phyloP scores from a whole-genome alignment of 2,329 filamentous ascomycete genomes.

The Chaetomium globosum region DNA sequence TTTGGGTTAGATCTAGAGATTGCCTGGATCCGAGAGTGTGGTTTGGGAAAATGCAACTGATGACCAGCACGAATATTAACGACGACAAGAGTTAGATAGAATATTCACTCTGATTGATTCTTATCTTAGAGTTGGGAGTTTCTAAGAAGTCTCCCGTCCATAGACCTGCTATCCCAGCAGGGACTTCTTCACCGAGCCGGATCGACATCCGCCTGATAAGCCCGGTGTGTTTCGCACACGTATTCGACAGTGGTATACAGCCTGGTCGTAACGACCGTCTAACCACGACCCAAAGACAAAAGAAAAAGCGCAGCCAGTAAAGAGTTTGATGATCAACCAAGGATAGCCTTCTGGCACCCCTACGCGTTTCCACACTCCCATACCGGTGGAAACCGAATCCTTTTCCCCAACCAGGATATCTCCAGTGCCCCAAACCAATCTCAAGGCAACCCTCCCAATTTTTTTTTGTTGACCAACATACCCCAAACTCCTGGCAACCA shows the following conservation, averaged over 20 bases:
- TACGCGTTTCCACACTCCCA: slow-evolving; percentile 3
- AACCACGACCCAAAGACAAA: slow-evolving; percentile 13
- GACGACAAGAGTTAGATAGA: neutral
- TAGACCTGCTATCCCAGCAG: slow-evolving; percentile 31
- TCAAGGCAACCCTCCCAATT: slow-evolving; percentile 9
- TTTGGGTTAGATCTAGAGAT: neutral
- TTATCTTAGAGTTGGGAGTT: slow-evolving; percentile 32
- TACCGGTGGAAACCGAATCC: neutral
- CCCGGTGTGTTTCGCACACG: slow-evolving; percentile 11
- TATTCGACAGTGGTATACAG: slow-evolving; percentile 30
- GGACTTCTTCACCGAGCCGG: slow-evolving; percentile 16
- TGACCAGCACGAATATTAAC: neutral
- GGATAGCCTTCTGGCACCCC: slow-evolving; percentile 4
- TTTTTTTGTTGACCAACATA: slow-evolving; percentile 24
- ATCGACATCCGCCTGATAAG: neutral
- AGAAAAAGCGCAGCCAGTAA: slow-evolving; percentile 11
- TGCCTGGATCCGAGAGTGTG: neutral
- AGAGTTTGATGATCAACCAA: slow-evolving; percentile 2
- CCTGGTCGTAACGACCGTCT: neutral
- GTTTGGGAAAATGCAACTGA: neutral
- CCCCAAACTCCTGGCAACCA: slow-evolving; percentile 24
- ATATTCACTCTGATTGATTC: slow-evolving; percentile 20
- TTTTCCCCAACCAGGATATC: slow-evolving; percentile 15
- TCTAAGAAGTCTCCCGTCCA: slow-evolving; percentile 26
- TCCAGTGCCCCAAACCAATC: slow-evolving; percentile 12